These are phyloP conservation scores for Draba incana DNA, from an alignment of 345 rosid genomes.

Conservation along the genomic window DNA sequence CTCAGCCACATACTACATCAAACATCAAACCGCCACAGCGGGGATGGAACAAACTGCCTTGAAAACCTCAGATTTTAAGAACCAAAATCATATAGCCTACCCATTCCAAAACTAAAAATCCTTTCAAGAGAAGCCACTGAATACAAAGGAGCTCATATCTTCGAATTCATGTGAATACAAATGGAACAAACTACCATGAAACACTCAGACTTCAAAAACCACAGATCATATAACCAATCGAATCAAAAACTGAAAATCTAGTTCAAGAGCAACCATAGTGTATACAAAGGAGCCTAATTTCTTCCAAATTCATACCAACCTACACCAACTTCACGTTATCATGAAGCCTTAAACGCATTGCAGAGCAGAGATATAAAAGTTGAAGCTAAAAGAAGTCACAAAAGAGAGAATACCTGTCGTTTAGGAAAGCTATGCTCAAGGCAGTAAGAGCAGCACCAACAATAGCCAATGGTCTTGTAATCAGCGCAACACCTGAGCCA, in stretches of 20 bases:
- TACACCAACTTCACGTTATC: not conserved
- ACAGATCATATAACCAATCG: constrained; percentile 3
- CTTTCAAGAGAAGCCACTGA: constrained; percentile 3
- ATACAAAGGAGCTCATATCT: constrained; percentile 6
- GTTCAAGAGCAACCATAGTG: not conserved
- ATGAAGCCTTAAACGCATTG: constrained; percentile 26
- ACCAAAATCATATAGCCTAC: constrained; percentile 6
- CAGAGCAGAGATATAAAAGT: constrained; percentile 13
- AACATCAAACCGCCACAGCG: not conserved
- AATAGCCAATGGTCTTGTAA: constrained; percentile 44
- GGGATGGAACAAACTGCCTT: not conserved
- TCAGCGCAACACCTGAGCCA: constrained; percentile 35
- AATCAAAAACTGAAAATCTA: not conserved
- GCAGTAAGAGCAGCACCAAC: constrained; percentile 44
- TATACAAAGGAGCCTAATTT: not conserved
- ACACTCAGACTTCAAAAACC: not conserved
- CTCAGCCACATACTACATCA: constrained; percentile 15
- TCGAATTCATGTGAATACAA: not conserved
- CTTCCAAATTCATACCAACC: not conserved
- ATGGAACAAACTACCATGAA: not conserved
- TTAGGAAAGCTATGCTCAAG: constrained; percentile 42
- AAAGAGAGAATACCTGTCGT: constrained; percentile 36
- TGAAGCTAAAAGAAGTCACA: constrained; percentile 12
- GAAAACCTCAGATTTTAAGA: not conserved
- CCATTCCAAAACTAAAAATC: not conserved